Conservation (phyloP, 2,329 filamentous ascomycete species). For the Parascedosporium putredinis region DNA sequence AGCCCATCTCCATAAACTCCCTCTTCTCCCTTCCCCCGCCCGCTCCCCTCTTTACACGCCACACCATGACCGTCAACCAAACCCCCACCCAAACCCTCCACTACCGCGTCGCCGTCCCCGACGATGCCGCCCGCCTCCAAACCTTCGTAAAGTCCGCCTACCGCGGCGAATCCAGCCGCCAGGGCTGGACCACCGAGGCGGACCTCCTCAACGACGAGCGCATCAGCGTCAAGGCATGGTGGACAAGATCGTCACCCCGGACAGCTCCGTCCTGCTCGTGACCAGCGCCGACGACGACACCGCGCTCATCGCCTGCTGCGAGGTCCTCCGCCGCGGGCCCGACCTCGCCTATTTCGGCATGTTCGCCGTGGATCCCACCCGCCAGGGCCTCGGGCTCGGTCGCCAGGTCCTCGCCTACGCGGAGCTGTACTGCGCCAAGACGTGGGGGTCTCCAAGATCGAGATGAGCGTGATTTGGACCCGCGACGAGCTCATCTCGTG, state of each 20-base stretch:
- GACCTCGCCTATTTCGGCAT: constrained; percentile 33
- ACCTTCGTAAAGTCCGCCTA: constrained; percentile 32
- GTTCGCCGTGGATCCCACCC: constrained; percentile 33
- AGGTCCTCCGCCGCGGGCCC: constrained; percentile 21
- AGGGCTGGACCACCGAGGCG: constrained; percentile 37
- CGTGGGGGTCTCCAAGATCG: constrained; percentile 25
- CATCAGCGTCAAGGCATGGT: constrained; percentile 27
- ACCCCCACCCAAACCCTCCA: constrained; percentile 15
- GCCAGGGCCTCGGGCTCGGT: constrained; percentile 34
- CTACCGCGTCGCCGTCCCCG: constrained; percentile 24
- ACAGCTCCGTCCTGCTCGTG: constrained; percentile 26
- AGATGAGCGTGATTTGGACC: constrained; percentile 33
- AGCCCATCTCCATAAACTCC: no score
- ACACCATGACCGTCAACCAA: not conserved
- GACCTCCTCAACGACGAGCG: constrained; percentile 31
- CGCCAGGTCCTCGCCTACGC: constrained; percentile 28
- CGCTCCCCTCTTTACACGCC: no score
- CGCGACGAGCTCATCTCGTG: constrained; percentile 33
- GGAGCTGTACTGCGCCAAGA: constrained; percentile 24
- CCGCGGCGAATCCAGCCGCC: constrained; percentile 28
- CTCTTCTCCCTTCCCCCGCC: no score
- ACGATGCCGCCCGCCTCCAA: constrained; percentile 23
- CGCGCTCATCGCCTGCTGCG: constrained; percentile 32
- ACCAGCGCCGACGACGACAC: constrained; percentile 15
- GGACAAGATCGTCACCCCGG: constrained; percentile 28